These are phyloP conservation scores for Xanthoconium stramineum DNA, from an alignment of 768 basidiomycete species.

Conservation along the genomic window DNA sequence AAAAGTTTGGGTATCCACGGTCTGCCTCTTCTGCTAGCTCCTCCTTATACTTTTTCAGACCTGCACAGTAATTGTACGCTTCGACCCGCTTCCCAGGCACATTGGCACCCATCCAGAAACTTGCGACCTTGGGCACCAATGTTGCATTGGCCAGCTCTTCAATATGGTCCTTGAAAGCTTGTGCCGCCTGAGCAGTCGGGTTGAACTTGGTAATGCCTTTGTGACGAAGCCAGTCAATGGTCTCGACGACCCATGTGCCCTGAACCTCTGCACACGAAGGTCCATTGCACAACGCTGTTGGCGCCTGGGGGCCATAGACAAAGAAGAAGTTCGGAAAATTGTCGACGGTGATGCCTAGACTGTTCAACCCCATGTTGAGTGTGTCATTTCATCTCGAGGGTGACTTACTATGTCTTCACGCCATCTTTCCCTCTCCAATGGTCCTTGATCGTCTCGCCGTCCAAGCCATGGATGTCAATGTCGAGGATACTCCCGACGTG, in stretches of 20 bases:
- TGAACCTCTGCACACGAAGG: slow-evolving; percentile 3
- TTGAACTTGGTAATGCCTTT: slow-evolving; percentile 8
- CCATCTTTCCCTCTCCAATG: slow-evolving; percentile 8
- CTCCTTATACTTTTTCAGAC: slow-evolving; percentile 7
- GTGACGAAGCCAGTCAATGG: not conserved
- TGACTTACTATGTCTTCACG: slow-evolving; percentile 6
- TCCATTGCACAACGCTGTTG: slow-evolving; percentile 8
- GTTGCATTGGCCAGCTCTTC: not conserved
- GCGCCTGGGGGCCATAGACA: slow-evolving; percentile 6
- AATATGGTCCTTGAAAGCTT: not conserved
- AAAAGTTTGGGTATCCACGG: slow-evolving; percentile 4
- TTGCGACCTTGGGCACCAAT: slow-evolving; percentile 4
- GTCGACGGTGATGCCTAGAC: slow-evolving; percentile 2
- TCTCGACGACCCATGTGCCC: slow-evolving; percentile 1
- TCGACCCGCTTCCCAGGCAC: slow-evolving; percentile 5
- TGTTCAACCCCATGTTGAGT: not conserved
- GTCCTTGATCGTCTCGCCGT: slow-evolving; percentile 4
- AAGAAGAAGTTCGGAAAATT: slow-evolving; percentile 10
- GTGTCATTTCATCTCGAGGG: too few relatives aligned
- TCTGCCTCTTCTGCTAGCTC: slow-evolving; percentile 10
- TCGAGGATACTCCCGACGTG: slow-evolving; percentile 1
- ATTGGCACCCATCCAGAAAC: slow-evolving; percentile 11
- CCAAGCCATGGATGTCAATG: slow-evolving; percentile 7
- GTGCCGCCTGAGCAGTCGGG: not conserved
- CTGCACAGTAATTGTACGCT: slow-evolving; percentile 6